Evolutionary conservation across 1,284 basidiomycete genomes (phyloP).

Genomic region (Ustilago vetiveriae): DNA sequence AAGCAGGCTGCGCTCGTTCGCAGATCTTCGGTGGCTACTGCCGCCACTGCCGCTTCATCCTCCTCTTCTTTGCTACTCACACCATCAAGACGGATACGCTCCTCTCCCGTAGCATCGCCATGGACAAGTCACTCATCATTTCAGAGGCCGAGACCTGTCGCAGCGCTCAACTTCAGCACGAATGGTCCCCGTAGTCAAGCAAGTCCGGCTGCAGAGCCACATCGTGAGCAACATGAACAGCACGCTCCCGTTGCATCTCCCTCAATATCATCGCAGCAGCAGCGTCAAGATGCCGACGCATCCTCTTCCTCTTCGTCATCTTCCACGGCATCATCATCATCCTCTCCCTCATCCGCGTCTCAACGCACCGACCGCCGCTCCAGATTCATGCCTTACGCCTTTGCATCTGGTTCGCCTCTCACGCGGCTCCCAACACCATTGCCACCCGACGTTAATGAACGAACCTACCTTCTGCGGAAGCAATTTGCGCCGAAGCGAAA

Average conservation of each 20-base stretch:
- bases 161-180: constrained; percentile 23
- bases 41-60: constrained; percentile 12
- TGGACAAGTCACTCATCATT: constrained; percentile 2
- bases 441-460: constrained; percentile 42
- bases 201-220: constrained; percentile 33
- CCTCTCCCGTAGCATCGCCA: constrained; percentile 1
- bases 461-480: constrained; percentile 23
- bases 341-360: constrained; percentile 9
- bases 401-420: constrained; percentile 34
- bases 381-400: constrained; percentile 36
- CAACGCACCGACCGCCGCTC: constrained; percentile 21
- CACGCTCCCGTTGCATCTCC: constrained; percentile 18
- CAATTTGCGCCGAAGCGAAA: constrained; percentile 22
- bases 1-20: constrained; percentile 29
- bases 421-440: constrained; percentile 46
- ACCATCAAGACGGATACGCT: constrained; percentile 18
- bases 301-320: constrained; percentile 11
- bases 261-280: constrained; percentile 8
- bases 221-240: constrained; percentile 28
- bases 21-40: constrained; percentile 21
- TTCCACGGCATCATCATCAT: constrained; percentile 5
- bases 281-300: constrained; percentile 2
- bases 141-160: background rate
- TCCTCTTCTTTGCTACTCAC: constrained; percentile 1
- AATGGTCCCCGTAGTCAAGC: constrained; percentile 29